phyloP scores from a whole-genome alignment of 257 asterid genomes.

The Avicennia marina region DNA sequence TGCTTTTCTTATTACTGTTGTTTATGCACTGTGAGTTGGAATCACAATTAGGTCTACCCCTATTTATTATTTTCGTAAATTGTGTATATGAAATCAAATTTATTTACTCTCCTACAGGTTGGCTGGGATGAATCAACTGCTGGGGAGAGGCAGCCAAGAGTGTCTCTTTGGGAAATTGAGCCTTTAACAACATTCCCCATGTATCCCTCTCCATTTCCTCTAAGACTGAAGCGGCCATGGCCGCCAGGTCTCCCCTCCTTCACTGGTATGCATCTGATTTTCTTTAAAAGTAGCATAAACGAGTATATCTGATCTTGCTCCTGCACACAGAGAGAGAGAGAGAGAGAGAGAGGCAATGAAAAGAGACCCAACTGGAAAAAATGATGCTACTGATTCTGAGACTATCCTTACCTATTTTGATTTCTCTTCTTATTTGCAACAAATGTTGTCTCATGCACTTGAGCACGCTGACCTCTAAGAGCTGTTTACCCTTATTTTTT shows the following conservation, averaged over 20 bases:
- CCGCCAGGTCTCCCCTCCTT: slow-evolving; percentile 61
- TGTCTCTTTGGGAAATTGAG: slow-evolving; percentile 85
- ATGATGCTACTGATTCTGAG: background rate
- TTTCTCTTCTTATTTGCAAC: background rate
- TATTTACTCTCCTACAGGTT: slow-evolving; percentile 36
- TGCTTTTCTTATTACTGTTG: too few relatives aligned
- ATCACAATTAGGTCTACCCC: too few relatives aligned
- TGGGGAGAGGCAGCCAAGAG: slow-evolving; percentile 78
- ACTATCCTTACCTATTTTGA: background rate
- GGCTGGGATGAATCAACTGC: slow-evolving; percentile 93
- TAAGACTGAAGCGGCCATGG: slow-evolving; percentile 76
- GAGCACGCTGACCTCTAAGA: too few relatives aligned
- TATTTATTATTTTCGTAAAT: too few relatives aligned
- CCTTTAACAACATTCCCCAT: slow-evolving; percentile 76
- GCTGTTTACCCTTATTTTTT: too few relatives aligned
- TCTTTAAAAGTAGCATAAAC: too few relatives aligned
- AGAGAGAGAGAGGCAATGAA: too few relatives aligned
- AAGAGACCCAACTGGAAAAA: too few relatives aligned
- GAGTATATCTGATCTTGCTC: too few relatives aligned
- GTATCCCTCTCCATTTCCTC: slow-evolving; percentile 65
- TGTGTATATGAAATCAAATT: background rate
- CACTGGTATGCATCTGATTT: slow-evolving; percentile 31
- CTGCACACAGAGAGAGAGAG: too few relatives aligned
- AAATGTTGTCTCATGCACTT: too few relatives aligned
- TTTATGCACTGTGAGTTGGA: too few relatives aligned